These are phyloP conservation scores for Podospora pseudopauciseta DNA, from an alignment of 495 filamentous ascomycete species.

Conservation along the genomic window DNA sequence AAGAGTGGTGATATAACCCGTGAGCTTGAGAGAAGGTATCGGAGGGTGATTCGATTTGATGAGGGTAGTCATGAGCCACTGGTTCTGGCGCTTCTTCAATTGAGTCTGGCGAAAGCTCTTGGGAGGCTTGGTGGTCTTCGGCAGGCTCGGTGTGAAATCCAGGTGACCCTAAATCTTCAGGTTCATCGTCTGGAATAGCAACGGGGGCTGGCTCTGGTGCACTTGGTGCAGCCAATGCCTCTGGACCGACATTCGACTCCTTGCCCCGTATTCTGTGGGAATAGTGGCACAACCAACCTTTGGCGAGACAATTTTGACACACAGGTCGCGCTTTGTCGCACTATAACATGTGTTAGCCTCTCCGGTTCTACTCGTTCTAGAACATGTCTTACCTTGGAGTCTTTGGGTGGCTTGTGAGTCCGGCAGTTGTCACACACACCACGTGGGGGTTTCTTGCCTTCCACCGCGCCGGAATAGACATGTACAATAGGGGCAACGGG, in stretches of 20 bases:
- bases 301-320: slow-evolving; percentile 35
- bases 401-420: slow-evolving; percentile 13
- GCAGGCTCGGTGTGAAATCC: slow-evolving; percentile 22
- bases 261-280: slow-evolving; percentile 19
- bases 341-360: slow-evolving; percentile 24
- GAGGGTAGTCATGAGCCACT: slow-evolving; percentile 11
- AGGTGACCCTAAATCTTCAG: slow-evolving; percentile 29
- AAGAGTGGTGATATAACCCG: slow-evolving; percentile 22
- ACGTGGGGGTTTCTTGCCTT: slow-evolving; percentile 27
- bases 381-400: slow-evolving; percentile 6
- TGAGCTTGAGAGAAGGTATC: slow-evolving; percentile 15
- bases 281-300: slow-evolving; percentile 35
- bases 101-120: slow-evolving; percentile 7
- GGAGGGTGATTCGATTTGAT: slow-evolving; percentile 18
- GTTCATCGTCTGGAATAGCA: slow-evolving; percentile 22
- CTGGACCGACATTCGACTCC: slow-evolving; percentile 6
- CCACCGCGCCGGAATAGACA: not conserved
- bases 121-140: slow-evolving; percentile 4
- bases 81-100: slow-evolving; percentile 1
- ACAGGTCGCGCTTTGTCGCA: slow-evolving; percentile 41
- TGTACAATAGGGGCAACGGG: slow-evolving; percentile 3
- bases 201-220: not conserved
- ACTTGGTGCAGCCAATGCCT: slow-evolving; percentile 5
- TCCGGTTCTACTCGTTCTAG: not conserved
- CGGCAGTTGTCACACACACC: slow-evolving; percentile 42